Conservation (phyloP, 371 early-diverging fungal genomes). For the Capniomyces stellatus region DNA sequence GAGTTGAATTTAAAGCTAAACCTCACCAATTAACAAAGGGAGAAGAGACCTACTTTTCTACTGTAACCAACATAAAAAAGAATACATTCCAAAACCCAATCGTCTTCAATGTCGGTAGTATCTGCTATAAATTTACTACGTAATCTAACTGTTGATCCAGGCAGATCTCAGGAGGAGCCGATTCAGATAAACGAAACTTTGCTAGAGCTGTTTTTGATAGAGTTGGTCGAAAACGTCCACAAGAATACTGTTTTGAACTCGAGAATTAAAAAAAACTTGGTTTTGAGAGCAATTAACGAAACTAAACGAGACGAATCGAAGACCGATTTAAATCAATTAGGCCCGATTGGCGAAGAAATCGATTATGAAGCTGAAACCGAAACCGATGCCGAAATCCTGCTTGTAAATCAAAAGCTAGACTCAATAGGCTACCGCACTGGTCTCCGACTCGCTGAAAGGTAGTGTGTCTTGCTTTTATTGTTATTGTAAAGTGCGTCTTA, state of each 20-base stretch:
- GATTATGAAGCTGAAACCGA: too few species aligned
- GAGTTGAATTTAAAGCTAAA: too few species aligned
- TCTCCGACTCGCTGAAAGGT: conserved; percentile 69
- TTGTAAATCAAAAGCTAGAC: conserved; percentile 74
- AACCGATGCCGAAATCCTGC: conserved; percentile 50
- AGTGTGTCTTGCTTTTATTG: too few species aligned
- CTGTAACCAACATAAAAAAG: too few species aligned
- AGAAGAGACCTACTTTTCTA: too few species aligned
- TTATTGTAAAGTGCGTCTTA: too few species aligned
- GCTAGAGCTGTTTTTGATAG: neutral
- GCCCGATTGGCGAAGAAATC: neutral
- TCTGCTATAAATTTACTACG: conserved; percentile 8
- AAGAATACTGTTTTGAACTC: neutral
- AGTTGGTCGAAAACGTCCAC: neutral
- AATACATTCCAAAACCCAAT: too few species aligned
- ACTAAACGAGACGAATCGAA: neutral
- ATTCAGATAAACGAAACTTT: neutral
- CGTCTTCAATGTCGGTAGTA: conserved; percentile 7
- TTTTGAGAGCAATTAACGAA: neutral
- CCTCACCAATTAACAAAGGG: too few species aligned
- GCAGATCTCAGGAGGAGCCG: neutral
- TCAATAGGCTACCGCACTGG: conserved; percentile 79
- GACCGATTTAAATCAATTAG: neutral
- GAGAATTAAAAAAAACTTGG: too few species aligned
- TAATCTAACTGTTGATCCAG: conserved; percentile 3